These are phyloP conservation scores for Aureobasidium mangrovei DNA, from an alignment of 2,329 filamentous ascomycete genomes.

Conservation along the genomic window DNA sequence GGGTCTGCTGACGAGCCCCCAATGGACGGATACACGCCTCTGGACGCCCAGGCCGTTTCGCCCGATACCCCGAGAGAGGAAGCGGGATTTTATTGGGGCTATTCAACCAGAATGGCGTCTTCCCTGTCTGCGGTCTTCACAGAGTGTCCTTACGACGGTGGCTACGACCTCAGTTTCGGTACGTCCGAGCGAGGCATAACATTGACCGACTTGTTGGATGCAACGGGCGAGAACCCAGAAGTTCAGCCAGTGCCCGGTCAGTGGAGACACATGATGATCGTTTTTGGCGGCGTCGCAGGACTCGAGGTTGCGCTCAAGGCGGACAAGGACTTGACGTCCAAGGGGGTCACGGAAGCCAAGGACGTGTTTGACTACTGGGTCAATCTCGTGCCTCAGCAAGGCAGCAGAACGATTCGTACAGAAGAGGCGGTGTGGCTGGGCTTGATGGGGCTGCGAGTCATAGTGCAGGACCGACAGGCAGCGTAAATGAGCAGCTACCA, in stretches of 20 bases:
- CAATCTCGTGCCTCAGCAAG: slow-evolving; percentile 70
- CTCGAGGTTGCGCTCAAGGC: slow-evolving; percentile 64
- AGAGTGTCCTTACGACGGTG: slow-evolving; percentile 62
- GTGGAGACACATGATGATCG: slow-evolving; percentile 60
- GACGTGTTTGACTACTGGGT: slow-evolving; percentile 79
- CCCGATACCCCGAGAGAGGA: slow-evolving; percentile 63
- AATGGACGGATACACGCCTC: slow-evolving; percentile 16
- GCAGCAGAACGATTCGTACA: slow-evolving; percentile 71
- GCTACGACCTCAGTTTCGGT: slow-evolving; percentile 75
- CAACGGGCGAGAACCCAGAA: slow-evolving; percentile 36
- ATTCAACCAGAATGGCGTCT: slow-evolving; percentile 55
- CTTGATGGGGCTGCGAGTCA: slow-evolving; percentile 54
- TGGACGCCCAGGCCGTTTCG: slow-evolving; percentile 52
- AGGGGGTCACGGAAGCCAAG: slow-evolving; percentile 55
- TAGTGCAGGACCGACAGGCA: slow-evolving; percentile 22
- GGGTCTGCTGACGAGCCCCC: slow-evolving; percentile 34
- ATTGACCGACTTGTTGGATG: slow-evolving; percentile 19
- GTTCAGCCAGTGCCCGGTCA: slow-evolving; percentile 31
- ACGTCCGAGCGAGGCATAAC: slow-evolving; percentile 65
- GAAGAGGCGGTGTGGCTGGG: slow-evolving; percentile 77
- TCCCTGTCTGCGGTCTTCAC: slow-evolving; percentile 68
- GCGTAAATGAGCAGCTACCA: background rate
- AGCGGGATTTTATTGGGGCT: slow-evolving; percentile 82
- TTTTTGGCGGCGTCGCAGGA: slow-evolving; percentile 73
- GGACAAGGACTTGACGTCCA: slow-evolving; percentile 49